Base-by-base conservation (phyloP, 2,329 filamentous ascomycete genomes). In the Dothideomycetidae sp. region DNA sequence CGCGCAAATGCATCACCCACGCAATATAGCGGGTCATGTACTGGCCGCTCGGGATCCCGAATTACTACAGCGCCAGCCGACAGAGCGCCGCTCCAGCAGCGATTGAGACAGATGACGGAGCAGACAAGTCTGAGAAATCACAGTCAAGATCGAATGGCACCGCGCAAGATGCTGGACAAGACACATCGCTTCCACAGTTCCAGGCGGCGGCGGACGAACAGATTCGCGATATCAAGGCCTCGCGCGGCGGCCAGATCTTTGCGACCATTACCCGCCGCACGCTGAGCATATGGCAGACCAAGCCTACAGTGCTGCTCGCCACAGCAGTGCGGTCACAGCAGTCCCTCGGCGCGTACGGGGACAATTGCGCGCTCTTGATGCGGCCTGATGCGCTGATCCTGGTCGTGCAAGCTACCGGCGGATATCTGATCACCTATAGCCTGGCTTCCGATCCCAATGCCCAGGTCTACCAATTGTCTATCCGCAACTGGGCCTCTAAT, bases 401-500 rank as follows among this genome's bases (percentile, higher is more conserved):
- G 36, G 85, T 94, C 26, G 77, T 94, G 31, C 85, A 88, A 53
- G 96, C 90, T 3, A 71, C 75, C 29, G 65, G 77, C 32, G 86
- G 86, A 43, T 96, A 82, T 54, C 70, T 98, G 17, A 90, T 98
- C 48, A 96, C 86, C 3, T 98, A 98, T 55, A 88, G 86, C 0
- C 67, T 98, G 29, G 81, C 85, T 10, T 84, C 78, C 12, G 88
- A 94, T 53, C 71, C 81, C 36, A 76, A 81, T 41, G 78, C 82
- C 11, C 73, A 77, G 46, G 82, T 94, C 5, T 96, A 93, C 55
- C 82, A 81, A 51, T 78, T 85, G 11, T 75, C 80, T 40, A 88
- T 93, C 47, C 68, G 72, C 13, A 78, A 73, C 21, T 26, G 21
- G 21, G 53, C 54, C 11, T 45, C 40, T 31, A 55, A 47, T 12